A percentile compares a stretch with the other conserved stretches of the same genome.
Evolutionary conservation across 2,329 filamentous ascomycete species (phyloP).

Genomic region (Rutstroemia sp.): DNA sequence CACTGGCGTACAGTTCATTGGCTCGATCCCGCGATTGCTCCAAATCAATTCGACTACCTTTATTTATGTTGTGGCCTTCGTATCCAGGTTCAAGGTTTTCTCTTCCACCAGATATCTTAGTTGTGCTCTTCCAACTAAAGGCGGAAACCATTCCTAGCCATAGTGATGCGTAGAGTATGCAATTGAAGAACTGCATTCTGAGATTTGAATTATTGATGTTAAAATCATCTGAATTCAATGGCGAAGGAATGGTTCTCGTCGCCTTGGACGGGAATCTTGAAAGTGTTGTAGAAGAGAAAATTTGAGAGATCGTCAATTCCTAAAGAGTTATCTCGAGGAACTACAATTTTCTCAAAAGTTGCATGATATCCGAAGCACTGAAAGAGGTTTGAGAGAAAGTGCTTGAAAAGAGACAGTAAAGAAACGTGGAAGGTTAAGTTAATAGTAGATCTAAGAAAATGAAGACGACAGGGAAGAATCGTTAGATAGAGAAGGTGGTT

Average conservation of each 20-base stretch:
- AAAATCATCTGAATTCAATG: too few relatives aligned
- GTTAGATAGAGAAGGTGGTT: background rate
- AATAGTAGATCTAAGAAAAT: background rate
- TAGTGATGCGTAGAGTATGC: background rate
- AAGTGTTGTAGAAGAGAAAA: too few relatives aligned
- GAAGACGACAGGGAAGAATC: background rate
- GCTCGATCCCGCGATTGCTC: conserved; percentile 17
- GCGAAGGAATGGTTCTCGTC: too few relatives aligned
- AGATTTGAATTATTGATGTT: background rate
- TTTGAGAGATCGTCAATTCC: background rate
- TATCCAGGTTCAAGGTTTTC: background rate
- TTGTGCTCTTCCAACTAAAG: conserved; percentile 4
- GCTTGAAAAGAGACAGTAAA: background rate
- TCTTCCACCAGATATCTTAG: background rate
- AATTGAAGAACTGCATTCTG: background rate
- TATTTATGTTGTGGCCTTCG: background rate
- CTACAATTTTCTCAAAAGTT: too few relatives aligned
- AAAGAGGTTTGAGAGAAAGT: background rate
- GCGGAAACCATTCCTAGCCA: background rate
- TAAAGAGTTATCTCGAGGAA: background rate
- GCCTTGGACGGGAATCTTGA: too few relatives aligned
- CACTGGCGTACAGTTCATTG: conserved; percentile 27
- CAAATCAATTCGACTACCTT: conserved; percentile 15
- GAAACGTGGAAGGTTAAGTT: background rate
- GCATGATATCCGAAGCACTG: too few relatives aligned